Evolutionary conservation across 331 rosid genomes (phyloP).

Genomic region (Arachis monticola): DNA sequence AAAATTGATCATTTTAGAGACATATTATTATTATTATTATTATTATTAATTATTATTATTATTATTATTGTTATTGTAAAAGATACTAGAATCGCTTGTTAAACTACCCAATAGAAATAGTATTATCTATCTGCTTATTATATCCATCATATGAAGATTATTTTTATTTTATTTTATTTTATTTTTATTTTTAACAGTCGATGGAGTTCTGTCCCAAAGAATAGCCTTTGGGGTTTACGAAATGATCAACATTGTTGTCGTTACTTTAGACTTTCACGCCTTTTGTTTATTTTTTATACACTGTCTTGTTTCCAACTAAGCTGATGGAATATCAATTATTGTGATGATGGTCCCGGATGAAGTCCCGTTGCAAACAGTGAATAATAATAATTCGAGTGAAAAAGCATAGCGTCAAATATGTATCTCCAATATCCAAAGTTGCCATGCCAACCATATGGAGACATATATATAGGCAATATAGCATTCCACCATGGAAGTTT

Average conservation of each 20-base stretch:
- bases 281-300: not conserved
- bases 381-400: not conserved
- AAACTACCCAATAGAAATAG: no score
- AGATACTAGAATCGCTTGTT: no score
- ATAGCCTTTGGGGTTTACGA: not conserved
- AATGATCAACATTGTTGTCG: not conserved
- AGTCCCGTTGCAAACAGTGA: not conserved
- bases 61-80: no score
- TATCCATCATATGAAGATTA: not conserved
- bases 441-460: not conserved
- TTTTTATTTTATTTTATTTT: no score
- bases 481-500: not conserved
- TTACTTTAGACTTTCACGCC: not conserved
- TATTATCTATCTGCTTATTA: no score
- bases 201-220: no score
- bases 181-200: no score
- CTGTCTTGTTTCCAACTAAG: not conserved
- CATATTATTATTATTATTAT: no score
- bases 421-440: not conserved
- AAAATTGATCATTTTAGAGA: no score
- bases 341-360: not conserved
- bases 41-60: no score
- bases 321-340: not conserved
- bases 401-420: not conserved
- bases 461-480: not conserved